Evolutionary conservation across 179 eudicot species (phyloP).

Genomic region (Actinidia arguta): DNA sequence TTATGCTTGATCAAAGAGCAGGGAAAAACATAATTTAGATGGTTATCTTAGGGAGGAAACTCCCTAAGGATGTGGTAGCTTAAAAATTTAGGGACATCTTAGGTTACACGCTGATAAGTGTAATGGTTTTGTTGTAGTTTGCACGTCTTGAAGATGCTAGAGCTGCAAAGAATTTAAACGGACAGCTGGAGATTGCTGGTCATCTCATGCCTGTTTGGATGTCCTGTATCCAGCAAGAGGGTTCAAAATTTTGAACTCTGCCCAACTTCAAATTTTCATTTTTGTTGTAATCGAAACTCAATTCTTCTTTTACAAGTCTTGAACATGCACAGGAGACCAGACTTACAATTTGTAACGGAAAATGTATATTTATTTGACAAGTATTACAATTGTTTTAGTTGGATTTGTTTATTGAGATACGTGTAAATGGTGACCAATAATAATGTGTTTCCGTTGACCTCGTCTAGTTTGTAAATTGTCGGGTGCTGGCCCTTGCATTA

Average conservation of each 20-base stretch:
- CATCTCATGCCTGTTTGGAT: constrained; percentile 20
- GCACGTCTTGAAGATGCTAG: constrained; percentile 93
- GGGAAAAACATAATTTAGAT: neutral
- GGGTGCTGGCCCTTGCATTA: neutral
- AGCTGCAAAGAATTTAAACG: constrained; percentile 79
- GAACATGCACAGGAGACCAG: neutral
- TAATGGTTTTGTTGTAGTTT: constrained; percentile 56
- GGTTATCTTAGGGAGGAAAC: neutral
- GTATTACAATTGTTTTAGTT: neutral
- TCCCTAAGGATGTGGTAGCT: neutral
- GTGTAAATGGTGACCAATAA: too few species aligned
- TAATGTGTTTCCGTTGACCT: too few species aligned
- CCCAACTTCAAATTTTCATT: neutral
- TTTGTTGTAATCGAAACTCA: neutral
- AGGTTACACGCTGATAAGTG: neutral
- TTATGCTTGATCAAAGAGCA: constrained; percentile 11
- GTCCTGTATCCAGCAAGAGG: neutral
- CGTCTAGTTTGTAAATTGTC: neutral
- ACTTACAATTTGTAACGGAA: neutral
- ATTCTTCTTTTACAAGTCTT: constrained; percentile 1
- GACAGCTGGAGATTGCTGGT: constrained; percentile 95
- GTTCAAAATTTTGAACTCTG: neutral
- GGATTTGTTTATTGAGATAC: neutral
- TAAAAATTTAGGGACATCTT: too few species aligned
- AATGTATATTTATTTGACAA: neutral